Evolutionary conservation across 305 asterid species (phyloP).

Genomic region (Solanum hybrid): DNA sequence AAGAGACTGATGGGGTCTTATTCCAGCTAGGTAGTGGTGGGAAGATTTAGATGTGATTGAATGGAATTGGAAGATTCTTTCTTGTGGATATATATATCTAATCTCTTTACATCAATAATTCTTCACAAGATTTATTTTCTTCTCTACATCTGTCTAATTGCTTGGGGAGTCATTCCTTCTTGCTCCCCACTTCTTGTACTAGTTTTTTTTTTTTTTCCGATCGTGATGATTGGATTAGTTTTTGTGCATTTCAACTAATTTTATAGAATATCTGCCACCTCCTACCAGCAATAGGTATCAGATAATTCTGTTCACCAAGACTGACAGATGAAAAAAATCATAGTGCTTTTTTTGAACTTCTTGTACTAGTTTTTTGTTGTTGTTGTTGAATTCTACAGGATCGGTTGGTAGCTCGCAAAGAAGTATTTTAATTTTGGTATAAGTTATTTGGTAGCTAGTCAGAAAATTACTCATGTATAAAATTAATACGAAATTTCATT

Average conservation of each 20-base stretch:
- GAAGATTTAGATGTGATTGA: slow-evolving; percentile 7
- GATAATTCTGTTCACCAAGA: fast-evolving
- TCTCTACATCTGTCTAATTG: not conserved
- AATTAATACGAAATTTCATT: not conserved
- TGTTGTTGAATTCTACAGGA: not conserved
- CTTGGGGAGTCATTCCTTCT: not conserved
- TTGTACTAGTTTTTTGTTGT: not conserved
- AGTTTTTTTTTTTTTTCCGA: not conserved
- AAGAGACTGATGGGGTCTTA: slow-evolving; percentile 13
- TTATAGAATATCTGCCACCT: no score
- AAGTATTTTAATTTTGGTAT: not conserved
- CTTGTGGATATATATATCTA: not conserved
- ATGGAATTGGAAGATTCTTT: slow-evolving; percentile 17
- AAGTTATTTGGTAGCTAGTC: not conserved
- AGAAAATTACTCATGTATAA: not conserved
- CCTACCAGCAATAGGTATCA: no score
- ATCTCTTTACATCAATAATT: not conserved
- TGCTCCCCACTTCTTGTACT: not conserved
- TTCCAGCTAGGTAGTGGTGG: slow-evolving; percentile 16
- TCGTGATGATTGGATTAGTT: not conserved
- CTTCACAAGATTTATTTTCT: not conserved
- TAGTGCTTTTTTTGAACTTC: no score
- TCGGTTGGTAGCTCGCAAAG: not conserved
- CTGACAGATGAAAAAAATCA: no score
- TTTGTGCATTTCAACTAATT: no score